These are phyloP conservation scores for Podaxis mareebaensis DNA, from an alignment of 768 basidiomycete species.

Conservation along the genomic window DNA sequence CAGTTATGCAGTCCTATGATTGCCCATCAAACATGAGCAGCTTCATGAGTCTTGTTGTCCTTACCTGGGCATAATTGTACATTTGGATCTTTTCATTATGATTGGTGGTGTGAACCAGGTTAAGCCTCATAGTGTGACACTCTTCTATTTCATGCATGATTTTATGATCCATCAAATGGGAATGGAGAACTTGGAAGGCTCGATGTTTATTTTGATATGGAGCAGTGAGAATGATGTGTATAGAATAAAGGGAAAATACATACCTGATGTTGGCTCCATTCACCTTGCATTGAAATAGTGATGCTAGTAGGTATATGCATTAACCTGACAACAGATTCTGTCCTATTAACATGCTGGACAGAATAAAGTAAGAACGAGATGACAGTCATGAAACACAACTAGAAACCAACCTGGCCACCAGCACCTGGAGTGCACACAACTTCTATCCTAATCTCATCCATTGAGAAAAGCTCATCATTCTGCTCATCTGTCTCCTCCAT, in stretches of 20 bases:
- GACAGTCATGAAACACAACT: background rate
- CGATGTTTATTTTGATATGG: slow-evolving; percentile 77
- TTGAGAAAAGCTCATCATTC: slow-evolving; percentile 65
- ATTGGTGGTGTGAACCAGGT: slow-evolving; percentile 79
- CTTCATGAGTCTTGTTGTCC: slow-evolving; percentile 12
- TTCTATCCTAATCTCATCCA: slow-evolving; percentile 83
- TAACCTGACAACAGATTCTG: slow-evolving; percentile 94
- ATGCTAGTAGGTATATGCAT: slow-evolving; percentile 93
- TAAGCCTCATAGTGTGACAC: slow-evolving; percentile 66
- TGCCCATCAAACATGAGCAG: background rate
- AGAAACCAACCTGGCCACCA: slow-evolving; percentile 77
- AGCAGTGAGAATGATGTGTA: background rate
- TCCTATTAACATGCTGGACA: slow-evolving; percentile 92
- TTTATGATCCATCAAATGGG: slow-evolving; percentile 82
- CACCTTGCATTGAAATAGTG: slow-evolving; percentile 84
- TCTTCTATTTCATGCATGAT: slow-evolving; percentile 68
- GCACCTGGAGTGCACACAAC: slow-evolving; percentile 58
- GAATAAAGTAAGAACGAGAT: slow-evolving; percentile 2
- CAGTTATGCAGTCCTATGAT: too few species aligned
- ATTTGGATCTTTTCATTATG: slow-evolving; percentile 94
- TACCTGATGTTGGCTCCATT: slow-evolving; percentile 93
- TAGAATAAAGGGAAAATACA: slow-evolving; percentile 16
- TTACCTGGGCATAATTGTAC: slow-evolving; percentile 88
- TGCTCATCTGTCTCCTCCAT: slow-evolving; percentile 61
- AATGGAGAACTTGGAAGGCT: slow-evolving; percentile 87